Evolutionary conservation across 1,284 basidiomycete genomes (phyloP).

Genomic region (Fomitopsis pinicola): DNA sequence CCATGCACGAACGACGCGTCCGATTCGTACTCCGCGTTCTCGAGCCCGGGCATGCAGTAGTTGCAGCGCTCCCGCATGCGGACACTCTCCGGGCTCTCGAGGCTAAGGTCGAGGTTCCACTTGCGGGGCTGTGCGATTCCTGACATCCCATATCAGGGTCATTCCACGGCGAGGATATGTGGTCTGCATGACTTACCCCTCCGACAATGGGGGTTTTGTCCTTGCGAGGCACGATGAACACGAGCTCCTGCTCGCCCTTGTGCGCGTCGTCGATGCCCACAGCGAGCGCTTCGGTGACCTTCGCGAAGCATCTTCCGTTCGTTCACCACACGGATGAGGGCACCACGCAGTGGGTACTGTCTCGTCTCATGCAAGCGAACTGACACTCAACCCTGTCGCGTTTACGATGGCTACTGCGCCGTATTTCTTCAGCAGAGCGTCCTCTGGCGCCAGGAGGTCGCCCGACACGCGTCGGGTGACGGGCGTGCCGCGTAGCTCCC

Average conservation of each 20-base stretch:
- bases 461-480: slow-evolving; percentile 26
- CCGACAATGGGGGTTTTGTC: slow-evolving; percentile 30
- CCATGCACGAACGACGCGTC: slow-evolving; percentile 30
- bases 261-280: slow-evolving; percentile 24
- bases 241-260: slow-evolving; percentile 23
- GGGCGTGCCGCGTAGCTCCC: slow-evolving; percentile 27
- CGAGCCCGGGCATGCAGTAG: slow-evolving; percentile 28
- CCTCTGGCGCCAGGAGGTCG: slow-evolving; percentile 26
- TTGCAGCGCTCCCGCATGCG: slow-evolving; percentile 32
- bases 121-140: slow-evolving; percentile 20
- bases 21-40: slow-evolving; percentile 28
- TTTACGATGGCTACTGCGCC: slow-evolving; percentile 32
- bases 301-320: slow-evolving; percentile 33
- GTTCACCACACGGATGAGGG: slow-evolving; percentile 33
- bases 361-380: slow-evolving; percentile 28
- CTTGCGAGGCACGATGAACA: slow-evolving; percentile 33
- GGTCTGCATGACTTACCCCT: slow-evolving; percentile 19
- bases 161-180: too few species aligned
- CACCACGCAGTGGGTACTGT: slow-evolving; percentile 35
- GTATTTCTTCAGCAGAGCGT: slow-evolving; percentile 25
- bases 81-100: slow-evolving; percentile 29
- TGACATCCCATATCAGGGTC: not conserved
- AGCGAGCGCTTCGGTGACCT: slow-evolving; percentile 29
- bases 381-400: slow-evolving; percentile 29
- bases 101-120: slow-evolving; percentile 26